Evolutionary conservation across 805 yeast species (phyloP).

Genomic region (Kuraishia molischiana): DNA sequence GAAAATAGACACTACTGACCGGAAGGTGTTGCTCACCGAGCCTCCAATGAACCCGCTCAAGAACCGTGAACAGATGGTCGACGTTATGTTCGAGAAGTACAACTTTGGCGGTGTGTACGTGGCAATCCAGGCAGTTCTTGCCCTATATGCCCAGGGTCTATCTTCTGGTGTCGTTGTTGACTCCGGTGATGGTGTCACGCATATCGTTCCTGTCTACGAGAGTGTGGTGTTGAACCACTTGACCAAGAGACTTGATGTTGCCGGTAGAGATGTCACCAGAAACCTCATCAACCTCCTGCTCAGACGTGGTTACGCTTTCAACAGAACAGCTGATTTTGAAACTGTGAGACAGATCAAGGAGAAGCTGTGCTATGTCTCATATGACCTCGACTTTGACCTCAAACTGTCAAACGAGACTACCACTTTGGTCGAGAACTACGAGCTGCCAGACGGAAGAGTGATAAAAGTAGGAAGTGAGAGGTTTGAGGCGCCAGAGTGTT

Average conservation of each 20-base stretch:
- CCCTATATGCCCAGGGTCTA: slow-evolving; percentile 93
- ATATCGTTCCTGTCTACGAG: slow-evolving; percentile 96
- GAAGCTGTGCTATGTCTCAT: slow-evolving; percentile 89
- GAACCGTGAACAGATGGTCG: slow-evolving; percentile 87
- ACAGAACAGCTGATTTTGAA: slow-evolving; percentile 97
- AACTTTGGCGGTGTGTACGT: slow-evolving; percentile 89
- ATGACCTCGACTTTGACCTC: slow-evolving; percentile 84
- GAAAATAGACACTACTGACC: slow-evolving; percentile 65
- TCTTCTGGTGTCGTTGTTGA: slow-evolving; percentile 97
- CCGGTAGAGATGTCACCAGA: slow-evolving; percentile 98
- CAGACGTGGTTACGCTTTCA: slow-evolving; percentile 96
- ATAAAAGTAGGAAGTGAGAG: slow-evolving; percentile 93
- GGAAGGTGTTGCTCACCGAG: slow-evolving; percentile 83
- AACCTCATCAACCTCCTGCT: slow-evolving; percentile 83
- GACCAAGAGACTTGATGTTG: slow-evolving; percentile 88
- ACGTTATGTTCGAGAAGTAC: slow-evolving; percentile 86
- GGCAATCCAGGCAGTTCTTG: slow-evolving; percentile 96
- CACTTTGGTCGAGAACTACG: slow-evolving; percentile 81
- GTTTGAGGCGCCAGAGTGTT: slow-evolving; percentile 93
- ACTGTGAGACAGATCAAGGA: slow-evolving; percentile 97
- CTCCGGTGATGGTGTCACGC: slow-evolving; percentile 98
- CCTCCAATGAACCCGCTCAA: slow-evolving; percentile 96
- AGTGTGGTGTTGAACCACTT: slow-evolving; percentile 92
- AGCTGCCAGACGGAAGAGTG: slow-evolving; percentile 93
- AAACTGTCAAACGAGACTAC: slow-evolving; percentile 92